A percentile compares a stretch with the other conserved stretches of the same genome.
Evolutionary conservation across 345 rosid species (phyloP).

Genomic region (Sonneratia alba): DNA sequence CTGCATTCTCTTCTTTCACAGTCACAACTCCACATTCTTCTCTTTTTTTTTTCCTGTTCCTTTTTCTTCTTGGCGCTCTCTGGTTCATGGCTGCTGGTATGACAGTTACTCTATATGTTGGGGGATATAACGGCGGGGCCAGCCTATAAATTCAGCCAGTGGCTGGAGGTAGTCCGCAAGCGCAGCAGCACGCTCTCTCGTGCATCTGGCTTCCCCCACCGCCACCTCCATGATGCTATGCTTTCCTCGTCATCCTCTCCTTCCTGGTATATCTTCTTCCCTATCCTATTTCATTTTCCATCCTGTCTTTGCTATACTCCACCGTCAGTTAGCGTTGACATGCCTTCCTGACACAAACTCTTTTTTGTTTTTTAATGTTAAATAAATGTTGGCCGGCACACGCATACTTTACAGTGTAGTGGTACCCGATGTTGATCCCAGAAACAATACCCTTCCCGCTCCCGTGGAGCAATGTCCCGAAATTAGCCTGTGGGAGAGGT

Average conservation of each 20-base stretch:
- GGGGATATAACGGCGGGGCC: conserved; percentile 91
- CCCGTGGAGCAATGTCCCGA: conserved; percentile 22
- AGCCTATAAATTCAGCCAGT: conserved; percentile 75
- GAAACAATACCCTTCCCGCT: conserved; percentile 15
- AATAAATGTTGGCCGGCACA: not conserved
- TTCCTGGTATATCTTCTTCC: conserved; percentile 1
- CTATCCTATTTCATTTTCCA: not conserved
- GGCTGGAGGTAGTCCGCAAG: conserved; percentile 98
- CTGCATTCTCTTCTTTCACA: not conserved
- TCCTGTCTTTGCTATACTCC: not conserved
- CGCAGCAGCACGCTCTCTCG: conserved; percentile 69
- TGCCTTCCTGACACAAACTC: not conserved
- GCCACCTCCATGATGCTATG: conserved; percentile 24
- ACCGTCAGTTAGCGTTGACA: not conserved
- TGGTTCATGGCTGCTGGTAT: not conserved
- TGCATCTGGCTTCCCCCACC: conserved; percentile 76
- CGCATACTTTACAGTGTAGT: conserved; percentile 42
- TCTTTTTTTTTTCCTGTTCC: not conserved
- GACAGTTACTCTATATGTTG: conserved; percentile 92
- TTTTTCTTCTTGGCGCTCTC: not conserved
- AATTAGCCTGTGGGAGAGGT: conserved; percentile 81
- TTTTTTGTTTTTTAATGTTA: not conserved
- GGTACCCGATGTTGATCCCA: conserved; percentile 38
- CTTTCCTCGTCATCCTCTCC: conserved; percentile 2
- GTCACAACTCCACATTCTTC: not conserved